phyloP scores from a whole-genome alignment of 495 filamentous ascomycete genomes.

The Annulohypoxylon bovei region DNA sequence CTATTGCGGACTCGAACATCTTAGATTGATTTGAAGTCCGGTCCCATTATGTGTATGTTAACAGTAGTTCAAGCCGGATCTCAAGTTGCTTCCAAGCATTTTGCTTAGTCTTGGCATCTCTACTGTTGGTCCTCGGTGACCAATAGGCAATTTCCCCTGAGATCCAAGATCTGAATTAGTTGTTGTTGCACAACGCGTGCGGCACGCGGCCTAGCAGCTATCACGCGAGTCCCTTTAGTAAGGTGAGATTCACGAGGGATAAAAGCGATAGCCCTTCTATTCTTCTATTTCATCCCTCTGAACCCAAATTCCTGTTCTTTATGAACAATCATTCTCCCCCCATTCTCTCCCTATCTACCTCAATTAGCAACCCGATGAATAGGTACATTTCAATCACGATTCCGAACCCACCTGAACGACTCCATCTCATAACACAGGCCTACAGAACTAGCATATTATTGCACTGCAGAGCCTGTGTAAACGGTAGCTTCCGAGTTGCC shows the following conservation, averaged over 20 bases:
- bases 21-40: constrained; percentile 4
- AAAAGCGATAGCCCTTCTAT: constrained; percentile 1
- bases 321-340: background rate
- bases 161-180: background rate
- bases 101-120: constrained; percentile 1
- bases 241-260: constrained; percentile 16
- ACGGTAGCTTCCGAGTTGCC: background rate
- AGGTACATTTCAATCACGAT: background rate
- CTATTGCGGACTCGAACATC: constrained; percentile 11
- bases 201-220: constrained; percentile 8
- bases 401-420: background rate
- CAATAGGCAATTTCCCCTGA: constrained; percentile 15
- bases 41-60: background rate
- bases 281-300: constrained; percentile 5
- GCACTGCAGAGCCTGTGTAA: background rate
- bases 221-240: constrained; percentile 12
- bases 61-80: background rate
- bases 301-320: constrained; percentile 13
- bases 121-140: background rate
- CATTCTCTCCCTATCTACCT: background rate
- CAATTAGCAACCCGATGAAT: background rate
- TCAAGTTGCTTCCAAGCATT: constrained; percentile 1
- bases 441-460: background rate
- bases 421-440: background rate
- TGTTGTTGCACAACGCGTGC: constrained; percentile 17